A percentile compares a stretch with the other conserved stretches of the same genome.
phyloP scores from a whole-genome alignment of 2,329 filamentous ascomycete species.

The Phialemonium atrogriseum region DNA sequence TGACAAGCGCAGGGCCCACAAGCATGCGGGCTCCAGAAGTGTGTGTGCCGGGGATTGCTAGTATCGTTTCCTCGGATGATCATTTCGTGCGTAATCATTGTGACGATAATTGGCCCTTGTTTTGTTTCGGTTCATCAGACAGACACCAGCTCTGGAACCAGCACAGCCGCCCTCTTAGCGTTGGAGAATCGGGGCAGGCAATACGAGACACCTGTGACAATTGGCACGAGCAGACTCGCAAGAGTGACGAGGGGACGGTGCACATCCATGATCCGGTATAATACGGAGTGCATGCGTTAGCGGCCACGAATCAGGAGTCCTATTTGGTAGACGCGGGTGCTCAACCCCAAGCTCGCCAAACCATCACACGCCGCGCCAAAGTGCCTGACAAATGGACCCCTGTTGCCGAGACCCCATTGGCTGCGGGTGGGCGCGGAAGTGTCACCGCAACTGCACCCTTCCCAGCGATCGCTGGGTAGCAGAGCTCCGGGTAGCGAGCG shows the following conservation, averaged over 20 bases:
- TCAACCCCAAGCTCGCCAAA: background rate
- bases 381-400: background rate
- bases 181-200: background rate
- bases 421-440: no score
- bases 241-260: no score
- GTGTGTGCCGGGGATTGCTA: no score
- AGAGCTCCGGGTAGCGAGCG: no score
- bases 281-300: constrained; percentile 3
- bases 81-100: no score
- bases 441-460: no score
- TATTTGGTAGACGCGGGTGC: constrained; percentile 1
- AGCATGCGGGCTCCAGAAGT: no score
- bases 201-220: background rate
- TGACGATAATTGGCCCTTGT: no score
- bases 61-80: no score
- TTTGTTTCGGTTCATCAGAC: background rate
- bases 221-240: background rate
- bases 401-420: constrained; percentile 1
- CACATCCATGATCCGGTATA: no score
- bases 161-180: constrained; percentile 2
- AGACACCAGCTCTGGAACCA: constrained; percentile 3
- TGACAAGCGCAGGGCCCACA: no score
- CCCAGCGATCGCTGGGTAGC: no score
- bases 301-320: constrained; percentile 3
- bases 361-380: constrained; percentile 1